phyloP scores from a whole-genome alignment of 2,329 filamentous ascomycete genomes.

The Davidsoniella virescens region DNA sequence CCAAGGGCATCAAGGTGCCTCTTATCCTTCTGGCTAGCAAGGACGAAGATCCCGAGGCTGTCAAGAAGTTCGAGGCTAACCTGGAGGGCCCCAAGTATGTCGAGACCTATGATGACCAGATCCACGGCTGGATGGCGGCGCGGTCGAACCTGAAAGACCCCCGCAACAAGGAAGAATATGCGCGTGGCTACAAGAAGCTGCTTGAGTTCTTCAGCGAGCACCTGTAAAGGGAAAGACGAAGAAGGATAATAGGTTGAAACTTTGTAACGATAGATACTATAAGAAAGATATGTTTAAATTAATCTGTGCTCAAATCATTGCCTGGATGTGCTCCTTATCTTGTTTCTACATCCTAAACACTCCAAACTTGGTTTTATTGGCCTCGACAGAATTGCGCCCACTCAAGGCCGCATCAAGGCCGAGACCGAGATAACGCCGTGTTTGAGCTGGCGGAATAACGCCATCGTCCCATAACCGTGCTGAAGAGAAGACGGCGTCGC shows the following conservation, averaged over 20 bases:
- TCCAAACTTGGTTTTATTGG: slow-evolving; percentile 54
- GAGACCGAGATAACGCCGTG: slow-evolving; percentile 53
- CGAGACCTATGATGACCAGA: slow-evolving; percentile 49
- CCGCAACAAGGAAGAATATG: slow-evolving; percentile 44
- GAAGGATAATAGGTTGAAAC: not conserved
- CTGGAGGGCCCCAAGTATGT: slow-evolving; percentile 41
- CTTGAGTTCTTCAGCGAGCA: slow-evolving; percentile 41
- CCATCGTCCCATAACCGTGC: slow-evolving; percentile 83
- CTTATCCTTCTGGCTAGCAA: slow-evolving; percentile 47
- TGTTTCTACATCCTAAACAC: slow-evolving; percentile 60
- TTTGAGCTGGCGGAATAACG: slow-evolving; percentile 63
- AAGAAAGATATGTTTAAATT: not conserved
- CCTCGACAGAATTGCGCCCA: slow-evolving; percentile 44
- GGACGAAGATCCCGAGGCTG: slow-evolving; percentile 41
- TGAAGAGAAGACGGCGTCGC: slow-evolving; percentile 73
- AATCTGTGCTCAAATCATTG: too few relatives aligned
- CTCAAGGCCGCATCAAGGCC: slow-evolving; percentile 57
- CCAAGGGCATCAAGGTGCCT: slow-evolving; percentile 42
- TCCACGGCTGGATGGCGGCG: slow-evolving; percentile 62
- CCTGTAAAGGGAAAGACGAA: slow-evolving; percentile 18
- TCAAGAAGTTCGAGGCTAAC: slow-evolving; percentile 38
- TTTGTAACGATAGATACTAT: not conserved
- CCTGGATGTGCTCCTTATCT: too few relatives aligned
- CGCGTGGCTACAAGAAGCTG: slow-evolving; percentile 43
- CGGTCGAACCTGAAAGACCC: slow-evolving; percentile 40